These are phyloP conservation scores for Staphylotrichum longicolle DNA, from an alignment of 495 filamentous ascomycete species.

Conservation along the genomic window DNA sequence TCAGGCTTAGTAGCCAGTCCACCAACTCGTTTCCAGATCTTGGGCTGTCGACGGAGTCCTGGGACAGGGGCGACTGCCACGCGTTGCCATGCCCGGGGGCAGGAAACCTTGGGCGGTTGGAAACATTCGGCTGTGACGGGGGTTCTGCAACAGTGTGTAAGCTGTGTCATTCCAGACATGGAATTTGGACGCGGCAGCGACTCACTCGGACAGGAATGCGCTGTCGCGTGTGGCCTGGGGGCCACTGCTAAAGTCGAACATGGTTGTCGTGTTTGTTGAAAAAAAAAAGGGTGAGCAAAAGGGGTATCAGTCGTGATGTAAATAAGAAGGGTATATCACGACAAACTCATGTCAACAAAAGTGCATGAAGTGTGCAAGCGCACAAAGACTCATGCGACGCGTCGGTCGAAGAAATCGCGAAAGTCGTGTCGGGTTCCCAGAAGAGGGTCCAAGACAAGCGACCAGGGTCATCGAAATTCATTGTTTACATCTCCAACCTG, in stretches of 20 bases:
- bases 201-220: neutral
- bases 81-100: conserved; percentile 34
- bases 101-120: conserved; percentile 23
- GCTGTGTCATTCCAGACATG: conserved; percentile 7
- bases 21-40: conserved; percentile 38
- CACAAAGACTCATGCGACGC: conserved; percentile 8
- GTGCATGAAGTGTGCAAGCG: neutral
- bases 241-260: conserved; percentile 10
- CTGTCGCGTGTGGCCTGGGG: conserved; percentile 1
- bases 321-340: neutral
- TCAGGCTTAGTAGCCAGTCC: conserved; percentile 10
- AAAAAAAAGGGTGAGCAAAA: neutral
- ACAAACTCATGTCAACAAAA: conserved; percentile 12
- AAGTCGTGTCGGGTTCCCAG: conserved; percentile 9
- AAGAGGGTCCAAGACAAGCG: conserved; percentile 9
- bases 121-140: conserved; percentile 29
- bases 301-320: conserved; percentile 6
- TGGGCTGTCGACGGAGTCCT: conserved; percentile 19
- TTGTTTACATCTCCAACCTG: conserved; percentile 35
- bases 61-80: conserved; percentile 27
- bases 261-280: conserved; percentile 1
- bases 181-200: neutral
- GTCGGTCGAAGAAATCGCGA: conserved; percentile 22
- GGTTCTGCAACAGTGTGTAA: conserved; percentile 17
- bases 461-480: conserved; percentile 3